These are phyloP conservation scores for Wickerhamomyces ciferrii DNA, from an alignment of 805 yeast species.

Conservation along the genomic window DNA sequence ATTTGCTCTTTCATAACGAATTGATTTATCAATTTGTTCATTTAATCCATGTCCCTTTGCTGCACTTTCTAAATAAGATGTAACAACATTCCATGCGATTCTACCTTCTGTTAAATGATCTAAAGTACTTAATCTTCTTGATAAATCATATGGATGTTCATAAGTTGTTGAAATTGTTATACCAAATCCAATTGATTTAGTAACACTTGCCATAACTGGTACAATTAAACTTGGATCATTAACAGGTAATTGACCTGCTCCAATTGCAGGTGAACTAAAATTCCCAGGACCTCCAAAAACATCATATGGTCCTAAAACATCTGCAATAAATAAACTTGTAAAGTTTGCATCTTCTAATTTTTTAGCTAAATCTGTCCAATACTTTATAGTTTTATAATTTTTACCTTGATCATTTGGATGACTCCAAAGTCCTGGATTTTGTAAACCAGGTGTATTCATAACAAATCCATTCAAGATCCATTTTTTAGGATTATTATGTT, in stretches of 20 bases:
- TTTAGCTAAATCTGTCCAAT: conserved; percentile 33
- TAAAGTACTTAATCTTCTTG: conserved; percentile 32
- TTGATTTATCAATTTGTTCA: conserved; percentile 23
- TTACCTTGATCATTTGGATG: conserved; percentile 30
- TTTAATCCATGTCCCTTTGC: conserved; percentile 29
- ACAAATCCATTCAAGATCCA: no score
- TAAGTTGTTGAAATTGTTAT: conserved; percentile 34
- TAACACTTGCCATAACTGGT: conserved; percentile 37
- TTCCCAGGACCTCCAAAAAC: conserved; percentile 27
- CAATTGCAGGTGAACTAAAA: conserved; percentile 8
- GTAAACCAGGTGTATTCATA: no score
- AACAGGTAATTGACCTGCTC: conserved; percentile 30
- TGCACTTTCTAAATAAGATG: conserved; percentile 33
- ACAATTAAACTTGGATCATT: conserved; percentile 33
- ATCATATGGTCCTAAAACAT: conserved; percentile 34
- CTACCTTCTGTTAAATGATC: conserved; percentile 37
- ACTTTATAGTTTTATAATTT: conserved; percentile 22
- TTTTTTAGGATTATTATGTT: no score
- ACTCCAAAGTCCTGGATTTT: conserved; percentile 27
- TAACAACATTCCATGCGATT: conserved; percentile 39
- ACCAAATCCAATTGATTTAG: conserved; percentile 31
- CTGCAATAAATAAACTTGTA: conserved; percentile 34
- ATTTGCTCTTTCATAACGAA: conserved; percentile 30
- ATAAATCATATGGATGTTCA: conserved; percentile 33
- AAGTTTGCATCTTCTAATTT: conserved; percentile 31